These are phyloP conservation scores for Aspergillus tamarii DNA, from an alignment of 2,329 filamentous ascomycete genomes.

Conservation along the genomic window DNA sequence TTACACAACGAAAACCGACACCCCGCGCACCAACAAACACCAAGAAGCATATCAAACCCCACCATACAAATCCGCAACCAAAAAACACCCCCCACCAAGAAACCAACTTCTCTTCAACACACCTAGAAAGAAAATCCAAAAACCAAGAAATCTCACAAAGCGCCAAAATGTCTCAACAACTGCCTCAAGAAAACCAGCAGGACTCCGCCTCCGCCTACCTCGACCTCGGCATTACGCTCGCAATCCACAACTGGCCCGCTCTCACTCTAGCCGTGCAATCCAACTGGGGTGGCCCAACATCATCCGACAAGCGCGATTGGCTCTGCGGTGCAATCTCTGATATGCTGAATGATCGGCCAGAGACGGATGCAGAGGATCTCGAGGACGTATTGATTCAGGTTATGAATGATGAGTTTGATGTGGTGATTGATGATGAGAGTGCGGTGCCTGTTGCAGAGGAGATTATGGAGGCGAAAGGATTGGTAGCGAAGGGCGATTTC, in stretches of 20 bases:
- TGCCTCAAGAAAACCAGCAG: constrained; percentile 16
- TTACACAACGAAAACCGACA: not conserved
- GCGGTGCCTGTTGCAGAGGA: constrained; percentile 72
- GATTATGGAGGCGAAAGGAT: constrained; percentile 69
- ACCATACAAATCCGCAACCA: not conserved
- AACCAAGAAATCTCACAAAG: not conserved
- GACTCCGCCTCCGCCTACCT: constrained; percentile 67
- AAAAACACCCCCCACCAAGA: not conserved
- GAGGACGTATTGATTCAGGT: constrained; percentile 85
- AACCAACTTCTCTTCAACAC: not conserved
- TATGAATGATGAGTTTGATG: constrained; percentile 95
- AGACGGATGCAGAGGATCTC: constrained; percentile 75
- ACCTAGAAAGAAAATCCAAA: not conserved
- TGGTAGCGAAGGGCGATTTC: constrained; percentile 68
- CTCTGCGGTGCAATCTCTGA: constrained; percentile 86
- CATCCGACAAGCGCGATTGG: constrained; percentile 90
- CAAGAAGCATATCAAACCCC: not conserved
- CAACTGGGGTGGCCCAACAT: constrained; percentile 83
- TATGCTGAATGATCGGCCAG: constrained; percentile 65
- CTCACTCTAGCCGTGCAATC: constrained; percentile 85
- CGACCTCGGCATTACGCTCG: constrained; percentile 83
- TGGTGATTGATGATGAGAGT: constrained; percentile 87
- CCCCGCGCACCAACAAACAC: not conserved
- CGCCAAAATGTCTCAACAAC: constrained; percentile 7
- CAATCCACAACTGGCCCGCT: constrained; percentile 84